Evolutionary conservation across 352 stramenopile species (phyloP), one percentile per base, ranked within the genome.

Genomic region (Globisporangium yorkense): DNA sequence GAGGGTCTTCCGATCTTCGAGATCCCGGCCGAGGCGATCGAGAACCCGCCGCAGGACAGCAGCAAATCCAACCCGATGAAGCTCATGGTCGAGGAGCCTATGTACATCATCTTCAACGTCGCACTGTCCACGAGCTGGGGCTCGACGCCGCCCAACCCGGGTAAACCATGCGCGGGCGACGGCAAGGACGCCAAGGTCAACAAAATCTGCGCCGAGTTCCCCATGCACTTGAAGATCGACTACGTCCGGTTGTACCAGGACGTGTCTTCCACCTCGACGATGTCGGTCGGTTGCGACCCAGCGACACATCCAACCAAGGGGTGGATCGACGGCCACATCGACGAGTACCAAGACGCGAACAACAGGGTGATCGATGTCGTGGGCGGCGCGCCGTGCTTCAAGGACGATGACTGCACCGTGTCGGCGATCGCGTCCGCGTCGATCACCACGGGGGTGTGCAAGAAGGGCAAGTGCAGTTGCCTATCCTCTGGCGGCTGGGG

Each of bases 51-150:
- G 9, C 80, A 91, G 47, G 72, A 91, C 44, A 50, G 46, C 0
- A 46, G 51, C 0, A 71, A 82, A 50, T 77, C 50, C 59, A 95
- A 74, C 84, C 88, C 79, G 58, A 84, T 70, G 70, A 96, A 78
- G 68, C 87, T 88, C 59, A 98, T 99, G 78, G 81, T 97, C 29
- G 82, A 95, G 33, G 96, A 99, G 66, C 96, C 96, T 0, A 90
- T 96, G 76, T 98, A 98, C 60, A 65, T 98, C 56, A 87, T 99
- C 51, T 84, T 98, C 56, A 99, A 98, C 72, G 97, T 96, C 24
- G 96, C 96, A 7, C 77, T 99, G 52, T 97, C 33, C 33, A 37
- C 89, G 20, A 85, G 70, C 31, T 98, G 94, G 96, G 81, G 82
- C 16, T 65, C 84, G 0, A 77, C 62, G 27, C 84, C 84, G 3